A percentile compares a stretch with the other conserved stretches of the same genome.
Evolutionary conservation across 2,329 filamentous ascomycete species (phyloP).

Genomic region (Hyphodiscus sp.): DNA sequence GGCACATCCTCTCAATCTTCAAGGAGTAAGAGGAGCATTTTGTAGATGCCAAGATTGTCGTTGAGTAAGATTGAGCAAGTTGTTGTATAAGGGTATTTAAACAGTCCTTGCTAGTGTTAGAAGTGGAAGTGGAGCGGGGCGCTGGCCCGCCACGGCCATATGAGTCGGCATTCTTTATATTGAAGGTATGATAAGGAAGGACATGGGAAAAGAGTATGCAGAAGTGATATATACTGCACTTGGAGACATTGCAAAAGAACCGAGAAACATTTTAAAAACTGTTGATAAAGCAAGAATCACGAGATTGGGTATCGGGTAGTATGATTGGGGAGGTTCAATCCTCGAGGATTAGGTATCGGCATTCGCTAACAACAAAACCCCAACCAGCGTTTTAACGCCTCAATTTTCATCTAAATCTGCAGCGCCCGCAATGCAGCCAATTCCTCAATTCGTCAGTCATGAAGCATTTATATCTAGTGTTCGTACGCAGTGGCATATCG

Average conservation of each 20-base stretch:
- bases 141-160: not conserved
- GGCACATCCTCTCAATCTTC: not conserved
- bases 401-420: not conserved
- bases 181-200: not conserved
- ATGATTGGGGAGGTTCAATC: not conserved
- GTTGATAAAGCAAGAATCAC: not conserved
- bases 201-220: not conserved
- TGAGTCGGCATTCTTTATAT: not conserved
- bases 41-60: not conserved
- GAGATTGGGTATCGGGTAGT: not conserved
- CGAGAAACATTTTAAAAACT: not conserved
- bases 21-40: not conserved
- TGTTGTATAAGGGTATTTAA: not conserved
- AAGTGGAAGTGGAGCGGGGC: not conserved
- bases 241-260: not conserved
- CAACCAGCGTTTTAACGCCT: not conserved
- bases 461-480: not conserved
- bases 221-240: not conserved
- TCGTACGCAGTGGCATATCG: not conserved
- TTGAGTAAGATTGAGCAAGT: not conserved
- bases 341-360: not conserved
- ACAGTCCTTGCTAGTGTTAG: not conserved
- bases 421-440: not conserved
- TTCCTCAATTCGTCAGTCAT: not conserved
- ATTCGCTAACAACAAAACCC: not conserved